Base-by-base conservation (phyloP, 805 yeast species). In the Nakazawaea ambrosiae region DNA sequence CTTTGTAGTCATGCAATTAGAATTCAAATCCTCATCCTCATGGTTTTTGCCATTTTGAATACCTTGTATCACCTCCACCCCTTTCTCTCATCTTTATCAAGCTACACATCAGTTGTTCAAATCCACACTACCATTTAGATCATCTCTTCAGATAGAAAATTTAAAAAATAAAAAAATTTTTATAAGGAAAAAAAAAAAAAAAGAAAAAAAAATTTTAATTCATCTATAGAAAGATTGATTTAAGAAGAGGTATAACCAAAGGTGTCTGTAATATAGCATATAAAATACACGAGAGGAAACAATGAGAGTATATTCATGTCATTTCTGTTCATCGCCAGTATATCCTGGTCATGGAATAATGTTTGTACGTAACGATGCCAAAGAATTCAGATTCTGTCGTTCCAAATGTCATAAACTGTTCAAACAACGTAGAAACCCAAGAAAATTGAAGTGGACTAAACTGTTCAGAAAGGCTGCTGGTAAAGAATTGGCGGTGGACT, bases 401-500 rank as follows among this genome's bases (percentile, higher is more conserved):
- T 88, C 97, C 44, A 92, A 92, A 61, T 92, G 98, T 68, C 98
- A 92, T 67, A 87, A 89, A 60, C 82, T 88, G 39, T 92, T 92
- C 78, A 92, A 92, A 61, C 94, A 88, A 69, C 88, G 96, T 72
- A 81, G 98, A 65, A 92, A 92, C 69, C 98, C 98, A 51, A 81
- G 98, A 68, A 92, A 92, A 65, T 78, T 89, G 64, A 84, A 76
- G 66, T 92, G 98, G 98, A 92, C 98, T 40, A 92, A 92, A 63
- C 97, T 98, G 1, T 92, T 92, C 75, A 79, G 98, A 68, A 92
- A 92, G 63, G 95, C 97, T 45, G 97, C 97, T 31, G 98, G 98
- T 54, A 92, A 92, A 63, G 98, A 92, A 60, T 75, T 92, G 71
- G 96, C 95, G 18, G 97, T 92, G 41, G 98, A 92, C 57, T 83